Evolutionary conservation across 2,329 filamentous ascomycete species (phyloP).

Genomic region (Exophiala dermatitidis): DNA sequence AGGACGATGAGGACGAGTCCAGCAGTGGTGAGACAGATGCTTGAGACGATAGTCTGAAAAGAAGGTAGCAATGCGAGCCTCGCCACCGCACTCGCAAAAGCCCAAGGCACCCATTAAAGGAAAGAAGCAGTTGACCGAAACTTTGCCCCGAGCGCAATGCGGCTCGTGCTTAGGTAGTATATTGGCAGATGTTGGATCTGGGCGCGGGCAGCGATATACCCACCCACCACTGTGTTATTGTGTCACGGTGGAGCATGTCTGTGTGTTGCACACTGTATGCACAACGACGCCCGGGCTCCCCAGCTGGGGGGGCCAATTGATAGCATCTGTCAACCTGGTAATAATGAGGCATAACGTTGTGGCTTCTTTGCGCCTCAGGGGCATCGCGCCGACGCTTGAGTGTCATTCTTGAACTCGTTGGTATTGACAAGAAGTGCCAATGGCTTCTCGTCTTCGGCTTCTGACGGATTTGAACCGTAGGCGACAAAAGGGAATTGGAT

Average conservation of each 20-base stretch:
- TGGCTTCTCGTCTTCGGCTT: no score
- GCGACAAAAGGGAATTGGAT: no score
- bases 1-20: conserved; percentile 41
- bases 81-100: conserved; percentile 7
- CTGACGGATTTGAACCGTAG: no score
- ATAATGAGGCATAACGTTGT: no score
- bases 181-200: conserved; percentile 4
- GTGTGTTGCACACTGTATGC: not conserved
- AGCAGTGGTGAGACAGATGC: conserved; percentile 17
- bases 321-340: no score
- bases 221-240: not conserved
- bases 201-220: not conserved
- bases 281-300: not conserved
- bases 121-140: not conserved
- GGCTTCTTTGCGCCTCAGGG: no score
- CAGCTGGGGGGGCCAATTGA: not conserved
- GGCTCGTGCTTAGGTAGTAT: conserved; percentile 14
- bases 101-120: conserved; percentile 3
- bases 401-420: no score
- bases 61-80: conserved; percentile 1
- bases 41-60: conserved; percentile 5
- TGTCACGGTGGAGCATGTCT: conserved; percentile 1
- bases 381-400: no score
- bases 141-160: conserved; percentile 2
- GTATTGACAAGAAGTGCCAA: no score